Conservation (phyloP, 2,329 filamentous ascomycete genomes). For the Colletotrichum theobromicola region DNA sequence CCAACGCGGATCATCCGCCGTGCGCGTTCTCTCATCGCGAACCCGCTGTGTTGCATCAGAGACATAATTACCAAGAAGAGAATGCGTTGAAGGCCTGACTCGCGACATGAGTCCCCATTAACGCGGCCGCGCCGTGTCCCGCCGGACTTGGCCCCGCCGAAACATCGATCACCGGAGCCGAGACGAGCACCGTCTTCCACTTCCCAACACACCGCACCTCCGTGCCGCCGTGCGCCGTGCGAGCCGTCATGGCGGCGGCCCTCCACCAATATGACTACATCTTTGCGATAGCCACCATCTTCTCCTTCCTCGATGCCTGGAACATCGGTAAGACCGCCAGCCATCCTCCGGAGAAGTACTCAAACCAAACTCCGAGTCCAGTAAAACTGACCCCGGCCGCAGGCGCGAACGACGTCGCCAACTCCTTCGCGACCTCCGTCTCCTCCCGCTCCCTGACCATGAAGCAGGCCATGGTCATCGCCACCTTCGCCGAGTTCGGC, state of each 20-base stretch:
- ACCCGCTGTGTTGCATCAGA: neutral
- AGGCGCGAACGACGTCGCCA: constrained; percentile 57
- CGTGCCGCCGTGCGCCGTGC: neutral
- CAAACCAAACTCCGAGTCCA: too few relatives aligned
- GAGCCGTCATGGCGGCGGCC: constrained; percentile 31
- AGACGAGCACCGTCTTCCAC: neutral
- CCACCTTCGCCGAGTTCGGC: constrained; percentile 47
- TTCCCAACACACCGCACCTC: neutral
- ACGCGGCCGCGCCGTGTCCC: neutral
- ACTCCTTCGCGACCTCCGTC: constrained; percentile 52
- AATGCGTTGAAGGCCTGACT: neutral
- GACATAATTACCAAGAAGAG: neutral
- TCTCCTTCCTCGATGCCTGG: constrained; percentile 70
- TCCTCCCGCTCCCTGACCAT: constrained; percentile 51
- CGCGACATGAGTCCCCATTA: neutral
- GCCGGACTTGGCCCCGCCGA: neutral
- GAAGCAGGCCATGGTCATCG: constrained; percentile 50
- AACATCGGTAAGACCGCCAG: constrained; percentile 74
- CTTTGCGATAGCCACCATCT: constrained; percentile 67
- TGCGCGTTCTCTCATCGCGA: neutral
- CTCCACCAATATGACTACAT: constrained; percentile 66
- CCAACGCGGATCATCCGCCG: neutral
- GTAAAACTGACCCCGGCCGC: neutral
- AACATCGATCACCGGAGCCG: neutral
- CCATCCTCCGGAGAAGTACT: constrained; percentile 45